A percentile compares a stretch with the other conserved stretches of the same genome.
These are phyloP conservation scores for Cynanchum wilfordii DNA, from an alignment of 257 asterid species.

Conservation along the genomic window DNA sequence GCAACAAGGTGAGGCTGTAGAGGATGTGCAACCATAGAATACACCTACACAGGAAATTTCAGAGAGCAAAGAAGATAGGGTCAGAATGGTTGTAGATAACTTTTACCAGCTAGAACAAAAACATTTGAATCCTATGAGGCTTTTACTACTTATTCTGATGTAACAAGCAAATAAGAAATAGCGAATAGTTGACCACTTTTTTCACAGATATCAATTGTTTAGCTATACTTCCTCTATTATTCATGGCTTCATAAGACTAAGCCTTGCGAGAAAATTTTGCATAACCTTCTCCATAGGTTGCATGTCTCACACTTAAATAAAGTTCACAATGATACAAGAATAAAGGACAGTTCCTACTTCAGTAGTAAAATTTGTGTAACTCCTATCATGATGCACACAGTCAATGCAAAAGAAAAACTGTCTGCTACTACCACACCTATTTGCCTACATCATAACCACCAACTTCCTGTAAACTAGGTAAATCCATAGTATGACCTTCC, in stretches of 20 bases:
- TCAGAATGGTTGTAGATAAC: not conserved
- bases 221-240: not conserved
- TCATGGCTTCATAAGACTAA: not conserved
- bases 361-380: not conserved
- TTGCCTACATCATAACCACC: not conserved
- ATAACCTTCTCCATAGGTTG: not conserved
- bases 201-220: not conserved
- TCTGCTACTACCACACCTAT: not conserved
- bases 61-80: constrained; percentile 7
- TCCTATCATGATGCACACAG: not conserved
- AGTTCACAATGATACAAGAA: not conserved
- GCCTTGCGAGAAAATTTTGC: not conserved
- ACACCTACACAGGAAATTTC: constrained; percentile 46
- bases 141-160: not conserved
- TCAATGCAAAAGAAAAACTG: not conserved
- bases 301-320: not conserved
- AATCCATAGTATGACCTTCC: not conserved
- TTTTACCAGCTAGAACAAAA: not conserved
- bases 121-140: not conserved
- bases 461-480: not conserved
- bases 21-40: constrained; percentile 95
- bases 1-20: constrained; percentile 96
- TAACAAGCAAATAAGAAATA: not conserved
- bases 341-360: not conserved
- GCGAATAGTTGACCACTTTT: not conserved